Evolutionary conservation across 148 eudicot genomes (phyloP), one percentile per base, ranked within the genome.

Genomic region (Suaeda aralocaspica): DNA sequence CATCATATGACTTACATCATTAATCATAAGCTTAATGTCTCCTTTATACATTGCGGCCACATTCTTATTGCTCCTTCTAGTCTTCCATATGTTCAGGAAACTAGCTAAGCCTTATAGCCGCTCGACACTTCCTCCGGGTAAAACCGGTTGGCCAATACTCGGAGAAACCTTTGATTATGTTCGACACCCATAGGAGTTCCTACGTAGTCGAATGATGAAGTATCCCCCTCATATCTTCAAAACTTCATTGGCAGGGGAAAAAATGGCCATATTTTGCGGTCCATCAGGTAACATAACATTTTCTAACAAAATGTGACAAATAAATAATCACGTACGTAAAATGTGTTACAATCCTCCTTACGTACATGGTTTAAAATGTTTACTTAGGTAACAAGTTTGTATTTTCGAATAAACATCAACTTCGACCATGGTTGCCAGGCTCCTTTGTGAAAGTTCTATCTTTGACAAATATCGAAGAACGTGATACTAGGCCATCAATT

Each of bases 381-480:
- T 42, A 42, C 50, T 69, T 42, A 9, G 72, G 28, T 29, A 69
- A 69, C 63, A 69, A 69, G 44, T 69, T 69, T 64, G 15, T 69
- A 10, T 41, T 21, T 12, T 69, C 72, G 1, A 69, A 69, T 10
- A 50, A 69, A 1, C 7, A 21, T 34, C 41, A 56, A 7, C 36
- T 69, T 12, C 13, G 21, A 1, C 36, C 50, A 15, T 69, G 72
- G 72, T 39, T 44, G 30, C 72, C 72, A 1, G 64, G 28, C 15
- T 52, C 76, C 4, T 2, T 65, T 9, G 8, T 28, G 2, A 33
- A 39, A 12, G 2, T 31, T 18, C 34, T 71, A 12, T 18, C 39
- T 10, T 15, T 62, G 0, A 14, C 60, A 2, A 62, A 34, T 5
- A 50, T 50, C 9, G 48, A 61, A 7, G 36, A 4, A 16, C 46